Evolutionary conservation across 352 stramenopile genomes (phyloP).

Genomic region (Phytophthora pisi): DNA sequence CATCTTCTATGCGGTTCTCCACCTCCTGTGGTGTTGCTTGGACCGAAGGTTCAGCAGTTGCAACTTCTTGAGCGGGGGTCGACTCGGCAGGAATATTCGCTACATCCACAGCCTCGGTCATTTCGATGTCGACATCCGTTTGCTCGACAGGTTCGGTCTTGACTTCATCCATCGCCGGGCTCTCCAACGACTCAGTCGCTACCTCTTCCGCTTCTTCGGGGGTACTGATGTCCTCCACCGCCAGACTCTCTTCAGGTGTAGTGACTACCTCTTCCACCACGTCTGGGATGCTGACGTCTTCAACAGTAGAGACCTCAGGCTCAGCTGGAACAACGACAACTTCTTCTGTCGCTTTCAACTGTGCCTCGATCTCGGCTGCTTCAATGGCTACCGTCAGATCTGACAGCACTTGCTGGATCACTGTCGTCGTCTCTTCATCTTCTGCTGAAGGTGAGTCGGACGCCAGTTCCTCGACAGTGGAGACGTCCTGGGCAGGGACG

Average conservation of each 20-base stretch:
- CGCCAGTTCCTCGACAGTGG: conserved; percentile 1
- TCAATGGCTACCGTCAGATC: conserved; percentile 25
- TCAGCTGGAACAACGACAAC: conserved; percentile 6
- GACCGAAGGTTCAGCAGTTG: conserved; percentile 14
- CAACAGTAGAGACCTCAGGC: not conserved
- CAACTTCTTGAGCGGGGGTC: conserved; percentile 11
- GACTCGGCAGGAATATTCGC: conserved; percentile 5
- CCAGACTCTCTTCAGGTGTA: not conserved
- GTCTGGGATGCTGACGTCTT: conserved; percentile 1
- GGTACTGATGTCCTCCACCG: not conserved
- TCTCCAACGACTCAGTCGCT: not conserved
- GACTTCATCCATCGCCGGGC: not conserved
- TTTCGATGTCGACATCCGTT: conserved; percentile 20
- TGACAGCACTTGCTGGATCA: conserved; percentile 21
- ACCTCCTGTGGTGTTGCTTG: conserved; percentile 16
- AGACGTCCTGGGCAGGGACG: conserved; percentile 1
- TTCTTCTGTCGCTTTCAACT: not conserved
- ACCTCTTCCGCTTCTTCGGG: not conserved
- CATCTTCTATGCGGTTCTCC: conserved; percentile 23
- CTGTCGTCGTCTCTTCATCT: conserved; percentile 18
- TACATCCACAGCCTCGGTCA: conserved; percentile 6
- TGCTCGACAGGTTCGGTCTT: conserved; percentile 13
- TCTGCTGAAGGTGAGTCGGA: not conserved
- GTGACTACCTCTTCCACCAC: not conserved
- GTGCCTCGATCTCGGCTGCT: conserved; percentile 13